Evolutionary conservation across 1,139 yeast genomes (phyloP).

Genomic region (Suhomyces taliae): DNA sequence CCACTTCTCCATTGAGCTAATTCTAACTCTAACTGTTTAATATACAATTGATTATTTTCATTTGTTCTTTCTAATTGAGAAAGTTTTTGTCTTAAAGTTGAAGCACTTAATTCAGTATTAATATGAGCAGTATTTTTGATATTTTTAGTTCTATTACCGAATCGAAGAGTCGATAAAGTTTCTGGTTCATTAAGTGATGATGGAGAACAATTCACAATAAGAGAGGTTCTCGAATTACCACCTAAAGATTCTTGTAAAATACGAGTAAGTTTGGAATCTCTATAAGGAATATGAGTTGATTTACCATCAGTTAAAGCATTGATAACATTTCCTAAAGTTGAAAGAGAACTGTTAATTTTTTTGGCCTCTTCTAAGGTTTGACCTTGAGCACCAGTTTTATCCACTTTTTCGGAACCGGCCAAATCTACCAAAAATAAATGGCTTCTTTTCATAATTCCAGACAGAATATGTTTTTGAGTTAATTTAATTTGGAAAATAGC

Average conservation of each 20-base stretch:
- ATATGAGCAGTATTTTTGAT: constrained; percentile 69
- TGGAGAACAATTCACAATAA: constrained; percentile 80
- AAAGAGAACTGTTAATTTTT: constrained; percentile 75
- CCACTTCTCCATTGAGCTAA: constrained; percentile 25
- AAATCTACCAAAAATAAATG: constrained; percentile 77
- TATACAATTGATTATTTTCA: constrained; percentile 43
- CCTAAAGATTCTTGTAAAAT: constrained; percentile 84
- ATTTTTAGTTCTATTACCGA: constrained; percentile 76
- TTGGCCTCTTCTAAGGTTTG: constrained; percentile 80
- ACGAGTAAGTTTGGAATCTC: constrained; percentile 83
- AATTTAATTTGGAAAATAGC: constrained; percentile 72
- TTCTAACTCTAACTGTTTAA: constrained; percentile 53
- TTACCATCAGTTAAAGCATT: constrained; percentile 73
- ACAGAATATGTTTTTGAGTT: constrained; percentile 54
- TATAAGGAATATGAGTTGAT: constrained; percentile 68
- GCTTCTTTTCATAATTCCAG: constrained; percentile 64
- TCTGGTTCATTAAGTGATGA: constrained; percentile 61
- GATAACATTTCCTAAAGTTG: constrained; percentile 79
- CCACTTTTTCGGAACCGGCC: constrained; percentile 89
- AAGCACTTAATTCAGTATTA: constrained; percentile 65
- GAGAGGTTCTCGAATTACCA: constrained; percentile 80
- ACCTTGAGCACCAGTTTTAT: constrained; percentile 77
- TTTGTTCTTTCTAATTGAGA: constrained; percentile 50
- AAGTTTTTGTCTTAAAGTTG: constrained; percentile 52
- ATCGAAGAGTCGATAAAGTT: constrained; percentile 74